These are phyloP conservation scores for Hanseniaspora gamundiae DNA, from an alignment of 1,139 yeast genomes.

Conservation along the genomic window DNA sequence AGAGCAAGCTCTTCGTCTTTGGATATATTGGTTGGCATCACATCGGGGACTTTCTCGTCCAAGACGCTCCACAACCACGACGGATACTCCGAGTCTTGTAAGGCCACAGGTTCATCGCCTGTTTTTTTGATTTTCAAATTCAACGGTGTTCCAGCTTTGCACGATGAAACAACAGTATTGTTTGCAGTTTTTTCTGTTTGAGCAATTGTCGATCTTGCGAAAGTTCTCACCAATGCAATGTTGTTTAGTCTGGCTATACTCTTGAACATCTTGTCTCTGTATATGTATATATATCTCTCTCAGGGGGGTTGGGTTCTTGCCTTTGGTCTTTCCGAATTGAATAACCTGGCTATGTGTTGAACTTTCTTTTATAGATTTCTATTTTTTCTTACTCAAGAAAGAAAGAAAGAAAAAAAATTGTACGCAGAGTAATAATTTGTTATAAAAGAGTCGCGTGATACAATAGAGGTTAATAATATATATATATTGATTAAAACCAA, in stretches of 20 bases:
- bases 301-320: no score
- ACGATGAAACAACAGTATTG: slow-evolving; percentile 28
- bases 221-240: neutral
- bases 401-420: no score
- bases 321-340: no score
- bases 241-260: neutral
- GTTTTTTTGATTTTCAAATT: slow-evolving; percentile 66
- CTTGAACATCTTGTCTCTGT: neutral
- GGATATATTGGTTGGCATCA: slow-evolving; percentile 5
- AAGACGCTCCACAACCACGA: slow-evolving; percentile 90
- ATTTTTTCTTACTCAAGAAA: no score
- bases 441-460: no score
- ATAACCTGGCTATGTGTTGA: no score
- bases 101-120: slow-evolving; percentile 84
- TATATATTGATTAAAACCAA: no score
- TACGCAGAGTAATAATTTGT: no score
- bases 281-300: no score
- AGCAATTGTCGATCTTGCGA: neutral
- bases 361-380: no score
- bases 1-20: slow-evolving; percentile 4
- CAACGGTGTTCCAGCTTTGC: slow-evolving; percentile 67
- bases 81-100: slow-evolving; percentile 82
- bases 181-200: slow-evolving; percentile 11
- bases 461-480: no score
- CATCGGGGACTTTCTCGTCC: slow-evolving; percentile 29